Evolutionary conservation across 1,284 basidiomycete genomes (phyloP).

Genomic region (Melampsora medusae): DNA sequence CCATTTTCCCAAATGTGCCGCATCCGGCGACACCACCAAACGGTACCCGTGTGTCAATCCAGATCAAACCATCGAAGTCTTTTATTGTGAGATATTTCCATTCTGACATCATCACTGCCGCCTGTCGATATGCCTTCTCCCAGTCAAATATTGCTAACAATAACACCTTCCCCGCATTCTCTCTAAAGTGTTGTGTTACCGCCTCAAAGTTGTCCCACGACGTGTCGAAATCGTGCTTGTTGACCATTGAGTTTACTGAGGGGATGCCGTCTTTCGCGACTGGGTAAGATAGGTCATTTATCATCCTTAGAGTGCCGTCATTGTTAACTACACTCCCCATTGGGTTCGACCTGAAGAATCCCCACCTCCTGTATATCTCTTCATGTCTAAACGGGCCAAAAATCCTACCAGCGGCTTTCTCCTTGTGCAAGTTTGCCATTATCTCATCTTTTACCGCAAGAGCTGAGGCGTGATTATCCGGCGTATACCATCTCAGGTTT

Average conservation of each 20-base stretch:
- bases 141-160: background rate
- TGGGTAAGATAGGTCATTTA: slow-evolving; percentile 11
- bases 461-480: too few relatives aligned
- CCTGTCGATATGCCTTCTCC: slow-evolving; percentile 16
- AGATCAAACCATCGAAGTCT: background rate
- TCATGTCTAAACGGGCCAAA: slow-evolving; percentile 12
- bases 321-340: background rate
- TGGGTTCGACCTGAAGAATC: slow-evolving; percentile 10
- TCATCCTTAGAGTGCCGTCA: background rate
- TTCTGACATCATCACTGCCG: background rate
- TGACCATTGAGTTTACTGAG: background rate
- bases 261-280: background rate
- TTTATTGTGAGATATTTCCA: slow-evolving; percentile 2
- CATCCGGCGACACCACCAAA: slow-evolving; percentile 15
- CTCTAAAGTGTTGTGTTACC: background rate
- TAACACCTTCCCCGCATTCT: background rate
- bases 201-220: too few relatives aligned
- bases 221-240: background rate
- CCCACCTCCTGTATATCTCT: background rate
- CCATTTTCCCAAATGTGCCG: background rate
- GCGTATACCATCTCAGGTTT: background rate
- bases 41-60: background rate
- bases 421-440: too few relatives aligned
- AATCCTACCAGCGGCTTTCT: background rate
- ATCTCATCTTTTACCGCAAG: too few relatives aligned